These are phyloP conservation scores for Phytophthora podocarpi DNA, from an alignment of 352 stramenopile species.

Conservation along the genomic window DNA sequence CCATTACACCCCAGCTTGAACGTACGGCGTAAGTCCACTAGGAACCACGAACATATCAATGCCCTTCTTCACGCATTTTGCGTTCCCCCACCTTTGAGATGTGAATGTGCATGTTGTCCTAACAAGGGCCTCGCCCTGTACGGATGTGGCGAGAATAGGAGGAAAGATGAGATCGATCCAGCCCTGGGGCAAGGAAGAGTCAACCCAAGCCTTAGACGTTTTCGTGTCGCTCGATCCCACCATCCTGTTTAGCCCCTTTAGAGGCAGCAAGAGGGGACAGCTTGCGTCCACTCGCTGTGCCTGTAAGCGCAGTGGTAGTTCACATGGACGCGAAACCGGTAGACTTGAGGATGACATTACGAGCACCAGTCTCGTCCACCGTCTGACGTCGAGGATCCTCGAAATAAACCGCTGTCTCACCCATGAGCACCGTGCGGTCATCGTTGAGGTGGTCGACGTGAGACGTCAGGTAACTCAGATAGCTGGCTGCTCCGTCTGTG, in stretches of 20 bases:
- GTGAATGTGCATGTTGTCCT: background rate
- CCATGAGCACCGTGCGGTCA: background rate
- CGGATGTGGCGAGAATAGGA: too few relatives aligned
- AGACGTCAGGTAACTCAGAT: background rate
- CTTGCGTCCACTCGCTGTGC: background rate
- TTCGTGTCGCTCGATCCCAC: too few relatives aligned
- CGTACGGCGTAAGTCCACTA: background rate
- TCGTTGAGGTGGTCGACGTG: background rate
- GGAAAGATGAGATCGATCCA: slow-evolving; percentile 6
- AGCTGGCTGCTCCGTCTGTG: background rate
- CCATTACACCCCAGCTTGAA: slow-evolving; percentile 1
- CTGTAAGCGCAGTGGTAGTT: background rate
- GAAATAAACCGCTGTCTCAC: slow-evolving; percentile 1
- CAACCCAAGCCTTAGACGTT: background rate
- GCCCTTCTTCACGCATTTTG: background rate
- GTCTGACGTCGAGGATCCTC: too few relatives aligned
- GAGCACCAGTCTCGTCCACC: too few relatives aligned
- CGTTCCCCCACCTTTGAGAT: background rate
- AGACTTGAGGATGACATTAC: slow-evolving; percentile 1
- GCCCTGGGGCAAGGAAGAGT: background rate
- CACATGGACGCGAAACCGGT: background rate
- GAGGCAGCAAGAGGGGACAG: background rate
- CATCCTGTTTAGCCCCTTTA: background rate
- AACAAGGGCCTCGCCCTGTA: background rate
- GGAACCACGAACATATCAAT: slow-evolving; percentile 3